Conservation (phyloP, 2,329 filamentous ascomycete genomes). For the Fonsecaea multimorphosa region DNA sequence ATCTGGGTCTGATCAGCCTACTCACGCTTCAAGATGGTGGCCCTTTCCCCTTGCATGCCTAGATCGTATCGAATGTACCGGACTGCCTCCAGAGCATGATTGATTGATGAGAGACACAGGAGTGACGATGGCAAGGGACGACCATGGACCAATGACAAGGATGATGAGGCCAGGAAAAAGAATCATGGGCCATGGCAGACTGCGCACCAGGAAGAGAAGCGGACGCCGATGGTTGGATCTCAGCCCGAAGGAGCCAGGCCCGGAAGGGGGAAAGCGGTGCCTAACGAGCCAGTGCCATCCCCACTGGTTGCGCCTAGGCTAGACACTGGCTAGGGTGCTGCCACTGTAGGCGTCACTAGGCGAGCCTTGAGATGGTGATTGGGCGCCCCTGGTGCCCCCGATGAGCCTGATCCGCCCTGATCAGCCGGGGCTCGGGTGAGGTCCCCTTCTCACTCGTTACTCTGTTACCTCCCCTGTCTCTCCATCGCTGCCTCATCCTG, state of each 20-base stretch:
- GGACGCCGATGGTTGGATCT: slow-evolving; percentile 13
- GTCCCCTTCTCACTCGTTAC: slow-evolving; percentile 8
- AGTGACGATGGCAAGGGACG: background rate
- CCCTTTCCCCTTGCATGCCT: background rate
- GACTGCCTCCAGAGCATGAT: background rate
- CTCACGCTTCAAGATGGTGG: slow-evolving; percentile 11
- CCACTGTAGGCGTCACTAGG: background rate
- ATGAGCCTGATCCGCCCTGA: slow-evolving; percentile 1
- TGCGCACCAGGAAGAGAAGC: background rate
- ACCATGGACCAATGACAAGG: slow-evolving; percentile 8
- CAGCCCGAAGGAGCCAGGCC: slow-evolving; percentile 14
- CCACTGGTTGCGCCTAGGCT: slow-evolving; percentile 9
- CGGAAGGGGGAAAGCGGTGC: slow-evolving; percentile 13
- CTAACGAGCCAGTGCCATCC: background rate
- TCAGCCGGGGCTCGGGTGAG: slow-evolving; percentile 3
- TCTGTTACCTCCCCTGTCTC: slow-evolving; percentile 5
- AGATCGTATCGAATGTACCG: background rate
- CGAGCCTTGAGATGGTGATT: slow-evolving; percentile 3
- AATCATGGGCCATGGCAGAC: slow-evolving; percentile 6
- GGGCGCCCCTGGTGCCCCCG: background rate
- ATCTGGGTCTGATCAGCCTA: slow-evolving; percentile 11
- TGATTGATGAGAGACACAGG: slow-evolving; percentile 20
- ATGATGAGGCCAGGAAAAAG: slow-evolving; percentile 24
- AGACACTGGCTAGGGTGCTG: slow-evolving; percentile 12
- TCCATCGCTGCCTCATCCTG: slow-evolving; percentile 16